Percentiles rank a stretch among this genome's conserved stretches.
Evolutionary conservation across 2,329 filamentous ascomycete genomes (phyloP).

Genomic region (Fusarium sp.): DNA sequence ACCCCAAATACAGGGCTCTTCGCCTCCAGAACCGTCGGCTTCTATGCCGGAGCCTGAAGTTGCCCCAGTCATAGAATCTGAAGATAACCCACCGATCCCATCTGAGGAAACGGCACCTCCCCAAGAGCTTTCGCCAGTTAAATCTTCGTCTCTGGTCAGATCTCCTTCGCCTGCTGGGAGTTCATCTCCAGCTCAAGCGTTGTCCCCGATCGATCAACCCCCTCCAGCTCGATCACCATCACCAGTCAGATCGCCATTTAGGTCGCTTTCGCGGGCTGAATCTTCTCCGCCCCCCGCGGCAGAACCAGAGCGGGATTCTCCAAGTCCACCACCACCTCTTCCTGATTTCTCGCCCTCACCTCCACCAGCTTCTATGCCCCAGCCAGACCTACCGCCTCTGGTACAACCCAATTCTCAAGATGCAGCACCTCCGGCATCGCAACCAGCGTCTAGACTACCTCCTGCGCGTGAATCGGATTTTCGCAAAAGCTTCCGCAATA

Average conservation of each 20-base stretch:
- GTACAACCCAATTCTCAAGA: constrained; percentile 10
- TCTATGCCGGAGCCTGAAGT: constrained; percentile 26
- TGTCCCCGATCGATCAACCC: constrained; percentile 16
- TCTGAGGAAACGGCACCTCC: background rate
- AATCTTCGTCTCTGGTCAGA: background rate
- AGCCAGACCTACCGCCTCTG: constrained; percentile 27
- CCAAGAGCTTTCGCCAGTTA: constrained; percentile 6
- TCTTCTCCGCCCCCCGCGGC: background rate
- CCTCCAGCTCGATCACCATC: constrained; percentile 6
- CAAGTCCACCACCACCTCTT: constrained; percentile 6
- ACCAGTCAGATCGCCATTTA: background rate
- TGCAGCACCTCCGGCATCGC: constrained; percentile 16
- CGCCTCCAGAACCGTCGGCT: constrained; percentile 10
- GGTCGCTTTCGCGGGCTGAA: background rate
- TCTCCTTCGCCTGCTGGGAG: constrained; percentile 5
- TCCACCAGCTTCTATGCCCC: constrained; percentile 29
- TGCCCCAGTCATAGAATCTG: background rate
- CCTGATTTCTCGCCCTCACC: constrained; percentile 17
- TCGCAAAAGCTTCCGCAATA: constrained; percentile 69
- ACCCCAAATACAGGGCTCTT: constrained; percentile 2
- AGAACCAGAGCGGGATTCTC: background rate
- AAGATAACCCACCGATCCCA: background rate
- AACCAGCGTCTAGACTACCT: constrained; percentile 26
- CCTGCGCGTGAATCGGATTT: constrained; percentile 64
- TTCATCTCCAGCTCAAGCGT: constrained; percentile 15